These are phyloP conservation scores for Casuarina glauca DNA, from an alignment of 306 rosid genomes.

Conservation along the genomic window DNA sequence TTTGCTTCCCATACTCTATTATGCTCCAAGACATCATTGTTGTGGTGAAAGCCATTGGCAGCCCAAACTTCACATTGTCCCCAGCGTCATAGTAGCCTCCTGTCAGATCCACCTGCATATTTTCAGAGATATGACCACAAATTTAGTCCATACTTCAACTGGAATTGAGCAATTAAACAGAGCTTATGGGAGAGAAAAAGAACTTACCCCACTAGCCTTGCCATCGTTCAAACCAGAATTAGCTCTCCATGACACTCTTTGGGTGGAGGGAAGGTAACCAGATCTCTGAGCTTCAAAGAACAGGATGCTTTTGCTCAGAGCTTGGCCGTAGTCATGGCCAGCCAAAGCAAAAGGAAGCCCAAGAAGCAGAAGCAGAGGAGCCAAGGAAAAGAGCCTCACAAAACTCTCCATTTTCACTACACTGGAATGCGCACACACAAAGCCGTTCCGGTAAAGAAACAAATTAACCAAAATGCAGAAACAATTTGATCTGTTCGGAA, in stretches of 20 bases:
- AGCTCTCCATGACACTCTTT: conserved; percentile 89
- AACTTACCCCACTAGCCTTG: conserved; percentile 76
- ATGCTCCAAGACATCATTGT: conserved; percentile 99
- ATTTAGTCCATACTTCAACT: too few species aligned
- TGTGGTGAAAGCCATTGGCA: conserved; percentile 95
- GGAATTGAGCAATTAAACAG: not conserved
- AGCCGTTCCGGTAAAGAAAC: not conserved
- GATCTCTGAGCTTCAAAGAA: conserved; percentile 99
- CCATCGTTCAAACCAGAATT: conserved; percentile 89
- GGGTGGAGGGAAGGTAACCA: conserved; percentile 72
- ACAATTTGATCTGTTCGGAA: not conserved
- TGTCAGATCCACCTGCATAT: conserved; percentile 78
- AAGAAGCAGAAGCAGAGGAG: conserved; percentile 43
- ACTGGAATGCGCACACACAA: not conserved
- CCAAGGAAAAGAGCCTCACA: conserved; percentile 35
- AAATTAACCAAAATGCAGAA: conserved; percentile 2
- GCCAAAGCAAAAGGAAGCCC: conserved; percentile 44
- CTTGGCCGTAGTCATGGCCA: conserved; percentile 83
- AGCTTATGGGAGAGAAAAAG: not conserved
- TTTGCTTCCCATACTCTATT: conserved; percentile 77
- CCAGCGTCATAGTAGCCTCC: conserved; percentile 99
- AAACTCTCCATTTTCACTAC: conserved; percentile 48
- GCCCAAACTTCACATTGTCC: conserved; percentile 94
- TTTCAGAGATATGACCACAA: not conserved
- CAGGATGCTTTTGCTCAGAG: conserved; percentile 81